phyloP scores from a whole-genome alignment of 2,329 filamentous ascomycete genomes.

The Pestalotiopsis sp. region DNA sequence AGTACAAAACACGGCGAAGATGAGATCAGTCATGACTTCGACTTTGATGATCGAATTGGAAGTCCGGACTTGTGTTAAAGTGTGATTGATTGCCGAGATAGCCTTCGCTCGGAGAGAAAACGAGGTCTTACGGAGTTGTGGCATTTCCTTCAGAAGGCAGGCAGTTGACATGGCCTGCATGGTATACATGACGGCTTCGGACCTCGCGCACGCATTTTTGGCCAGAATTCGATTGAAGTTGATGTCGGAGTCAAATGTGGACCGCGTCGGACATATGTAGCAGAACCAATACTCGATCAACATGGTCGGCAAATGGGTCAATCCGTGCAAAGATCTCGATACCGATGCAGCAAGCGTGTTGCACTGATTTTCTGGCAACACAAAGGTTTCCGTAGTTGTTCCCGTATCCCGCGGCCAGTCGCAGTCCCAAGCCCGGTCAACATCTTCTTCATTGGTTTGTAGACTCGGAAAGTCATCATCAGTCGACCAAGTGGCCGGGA shows the following conservation, averaged over 20 bases:
- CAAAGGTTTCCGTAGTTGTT: not conserved
- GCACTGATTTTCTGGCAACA: not conserved
- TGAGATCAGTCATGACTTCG: not conserved
- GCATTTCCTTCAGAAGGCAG: not conserved
- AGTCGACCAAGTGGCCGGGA: too few species aligned
- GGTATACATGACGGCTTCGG: not conserved
- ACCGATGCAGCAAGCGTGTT: not conserved
- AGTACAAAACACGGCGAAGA: not conserved
- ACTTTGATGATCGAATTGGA: not conserved
- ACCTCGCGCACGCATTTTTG: not conserved
- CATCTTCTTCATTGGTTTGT: too few species aligned
- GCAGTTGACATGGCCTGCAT: not conserved
- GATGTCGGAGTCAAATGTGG: slow-evolving; percentile 1
- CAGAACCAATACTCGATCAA: not conserved
- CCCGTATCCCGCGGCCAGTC: too few species aligned
- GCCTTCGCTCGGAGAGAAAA: not conserved
- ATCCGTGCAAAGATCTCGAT: not conserved
- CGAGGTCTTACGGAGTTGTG: not conserved
- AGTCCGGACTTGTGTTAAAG: not conserved
- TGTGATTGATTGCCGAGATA: not conserved
- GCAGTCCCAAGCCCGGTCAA: too few species aligned
- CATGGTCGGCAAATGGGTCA: not conserved
- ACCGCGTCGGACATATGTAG: not conserved
- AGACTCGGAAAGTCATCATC: too few species aligned
- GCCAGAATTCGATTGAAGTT: not conserved